Conservation (phyloP, 2,329 filamentous ascomycete genomes). For the Colletotrichum phormii region DNA sequence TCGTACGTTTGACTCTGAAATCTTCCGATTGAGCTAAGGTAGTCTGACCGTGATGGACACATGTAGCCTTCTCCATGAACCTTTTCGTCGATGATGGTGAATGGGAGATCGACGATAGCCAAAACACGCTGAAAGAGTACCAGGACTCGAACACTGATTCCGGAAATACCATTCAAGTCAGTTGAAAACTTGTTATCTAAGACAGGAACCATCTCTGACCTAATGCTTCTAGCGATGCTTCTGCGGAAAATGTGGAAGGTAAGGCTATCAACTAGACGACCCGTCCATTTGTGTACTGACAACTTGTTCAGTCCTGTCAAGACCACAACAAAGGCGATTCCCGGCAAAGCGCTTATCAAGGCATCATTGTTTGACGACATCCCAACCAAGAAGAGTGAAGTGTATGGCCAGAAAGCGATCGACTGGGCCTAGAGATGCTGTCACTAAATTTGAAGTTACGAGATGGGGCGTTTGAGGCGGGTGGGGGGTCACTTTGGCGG, state of each 20-base stretch:
- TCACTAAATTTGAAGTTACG: neutral
- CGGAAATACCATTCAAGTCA: conserved; percentile 24
- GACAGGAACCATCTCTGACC: neutral
- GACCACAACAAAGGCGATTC: neutral
- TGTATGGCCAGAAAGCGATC: conserved; percentile 6
- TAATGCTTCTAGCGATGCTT: conserved; percentile 6
- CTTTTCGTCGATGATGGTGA: conserved; percentile 9
- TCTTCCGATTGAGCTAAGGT: neutral
- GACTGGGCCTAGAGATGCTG: neutral
- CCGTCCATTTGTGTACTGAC: neutral
- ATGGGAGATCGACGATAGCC: conserved; percentile 11
- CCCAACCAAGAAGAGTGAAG: conserved; percentile 4
- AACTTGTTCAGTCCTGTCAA: conserved; percentile 12
- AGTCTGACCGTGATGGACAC: neutral
- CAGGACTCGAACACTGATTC: conserved; percentile 27
- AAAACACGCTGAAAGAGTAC: conserved; percentile 20
- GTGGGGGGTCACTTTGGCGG: neutral
- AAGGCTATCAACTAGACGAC: neutral
- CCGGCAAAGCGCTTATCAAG: conserved; percentile 16
- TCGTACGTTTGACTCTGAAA: neutral
- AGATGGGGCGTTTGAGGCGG: no score
- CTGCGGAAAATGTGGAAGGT: conserved; percentile 31
- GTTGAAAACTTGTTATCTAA: neutral
- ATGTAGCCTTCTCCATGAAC: conserved; percentile 27
- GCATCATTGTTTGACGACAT: conserved; percentile 32